Evolutionary conservation across 345 rosid genomes (phyloP).

Genomic region (Hibiscus syriacus): DNA sequence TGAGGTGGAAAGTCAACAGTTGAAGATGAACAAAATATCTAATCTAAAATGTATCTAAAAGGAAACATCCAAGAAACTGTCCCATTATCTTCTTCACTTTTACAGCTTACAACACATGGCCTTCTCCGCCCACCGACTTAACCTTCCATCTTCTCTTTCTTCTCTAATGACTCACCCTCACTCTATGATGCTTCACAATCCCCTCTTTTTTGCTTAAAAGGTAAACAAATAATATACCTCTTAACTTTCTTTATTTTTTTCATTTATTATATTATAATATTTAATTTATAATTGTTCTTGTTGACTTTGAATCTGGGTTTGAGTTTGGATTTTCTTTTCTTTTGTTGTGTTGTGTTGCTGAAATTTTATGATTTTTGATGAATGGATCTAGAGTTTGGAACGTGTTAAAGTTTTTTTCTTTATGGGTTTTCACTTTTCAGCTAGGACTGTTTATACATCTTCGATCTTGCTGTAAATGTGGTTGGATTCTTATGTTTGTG

Average conservation of each 20-base stretch:
- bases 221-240: background rate
- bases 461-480: background rate
- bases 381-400: background rate
- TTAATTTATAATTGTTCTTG: background rate
- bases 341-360: background rate
- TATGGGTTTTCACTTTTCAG: background rate
- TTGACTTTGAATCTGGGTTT: background rate
- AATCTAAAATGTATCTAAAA: background rate
- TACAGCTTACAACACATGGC: background rate
- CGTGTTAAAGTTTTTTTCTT: background rate
- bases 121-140: background rate
- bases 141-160: background rate
- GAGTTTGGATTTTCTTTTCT: background rate
- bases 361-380: background rate
- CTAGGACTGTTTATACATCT: background rate
- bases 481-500: background rate
- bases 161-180: background rate
- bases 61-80: constrained; percentile 26
- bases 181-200: background rate
- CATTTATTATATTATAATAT: background rate
- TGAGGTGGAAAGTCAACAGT: background rate
- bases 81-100: background rate
- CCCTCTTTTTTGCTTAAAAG: background rate
- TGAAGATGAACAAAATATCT: background rate
- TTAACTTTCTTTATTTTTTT: background rate